phyloP scores from a whole-genome alignment of 495 filamentous ascomycete genomes.

The Acidomyces sp. region DNA sequence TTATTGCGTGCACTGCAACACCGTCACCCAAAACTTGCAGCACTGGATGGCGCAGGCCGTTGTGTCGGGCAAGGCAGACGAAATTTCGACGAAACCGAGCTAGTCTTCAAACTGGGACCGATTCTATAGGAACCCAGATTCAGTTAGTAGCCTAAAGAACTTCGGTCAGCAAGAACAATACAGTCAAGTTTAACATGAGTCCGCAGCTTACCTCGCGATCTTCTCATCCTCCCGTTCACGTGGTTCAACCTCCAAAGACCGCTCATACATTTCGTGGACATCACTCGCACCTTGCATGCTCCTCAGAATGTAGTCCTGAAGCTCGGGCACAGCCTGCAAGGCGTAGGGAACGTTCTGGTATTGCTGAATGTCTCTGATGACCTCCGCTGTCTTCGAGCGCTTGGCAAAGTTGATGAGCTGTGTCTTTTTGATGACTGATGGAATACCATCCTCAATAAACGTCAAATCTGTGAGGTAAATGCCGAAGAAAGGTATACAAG shows the following conservation, averaged over 20 bases:
- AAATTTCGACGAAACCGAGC: background rate
- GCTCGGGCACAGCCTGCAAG: conserved; percentile 71
- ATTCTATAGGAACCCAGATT: conserved; percentile 56
- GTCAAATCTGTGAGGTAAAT: conserved; percentile 95
- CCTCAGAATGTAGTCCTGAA: conserved; percentile 92
- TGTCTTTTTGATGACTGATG: conserved; percentile 84
- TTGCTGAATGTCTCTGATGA: conserved; percentile 95
- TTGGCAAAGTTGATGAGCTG: conserved; percentile 97
- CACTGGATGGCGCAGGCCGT: background rate
- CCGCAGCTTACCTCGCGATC: conserved; percentile 53
- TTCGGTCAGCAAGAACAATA: conserved; percentile 1
- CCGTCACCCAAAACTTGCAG: background rate
- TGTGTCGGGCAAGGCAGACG: background rate
- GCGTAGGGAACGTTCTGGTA: conserved; percentile 95
- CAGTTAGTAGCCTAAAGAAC: conserved; percentile 51
- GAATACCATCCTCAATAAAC: conserved; percentile 97
- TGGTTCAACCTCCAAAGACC: conserved; percentile 82
- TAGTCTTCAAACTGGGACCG: background rate
- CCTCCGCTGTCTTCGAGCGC: conserved; percentile 91
- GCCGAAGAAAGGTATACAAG: conserved; percentile 98
- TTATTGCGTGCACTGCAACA: too few species aligned
- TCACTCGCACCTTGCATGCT: conserved; percentile 90
- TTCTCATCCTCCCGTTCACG: conserved; percentile 93
- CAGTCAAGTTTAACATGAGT: background rate
- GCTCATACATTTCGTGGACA: conserved; percentile 98